Evolutionary conservation across 2,329 filamentous ascomycete genomes (phyloP).

Genomic region (Pseudogymnoascus sp.): DNA sequence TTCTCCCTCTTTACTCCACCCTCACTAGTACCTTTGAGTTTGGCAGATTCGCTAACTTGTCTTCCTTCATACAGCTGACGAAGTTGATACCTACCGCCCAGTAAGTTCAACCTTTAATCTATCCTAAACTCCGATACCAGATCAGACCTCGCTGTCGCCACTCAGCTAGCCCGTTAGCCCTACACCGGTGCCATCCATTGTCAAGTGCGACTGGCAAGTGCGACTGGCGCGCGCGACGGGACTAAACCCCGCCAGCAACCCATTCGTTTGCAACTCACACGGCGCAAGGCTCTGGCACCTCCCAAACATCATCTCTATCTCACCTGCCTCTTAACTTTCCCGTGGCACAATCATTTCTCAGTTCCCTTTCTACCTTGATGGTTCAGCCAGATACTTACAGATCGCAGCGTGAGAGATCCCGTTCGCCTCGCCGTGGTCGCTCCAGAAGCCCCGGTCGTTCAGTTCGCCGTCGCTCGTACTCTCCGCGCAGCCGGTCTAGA

Average conservation of each 20-base stretch:
- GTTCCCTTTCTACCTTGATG: constrained; percentile 19
- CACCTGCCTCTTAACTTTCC: constrained; percentile 13
- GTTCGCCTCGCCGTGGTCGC: constrained; percentile 69
- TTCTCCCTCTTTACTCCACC: background rate
- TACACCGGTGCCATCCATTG: constrained; percentile 11
- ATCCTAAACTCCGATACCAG: constrained; percentile 15
- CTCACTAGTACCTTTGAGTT: background rate
- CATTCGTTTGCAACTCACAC: constrained; percentile 9
- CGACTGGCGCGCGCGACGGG: background rate
- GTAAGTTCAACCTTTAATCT: constrained; percentile 28
- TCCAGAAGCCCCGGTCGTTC: constrained; percentile 73
- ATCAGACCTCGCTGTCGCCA: background rate
- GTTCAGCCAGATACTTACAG: constrained; percentile 28
- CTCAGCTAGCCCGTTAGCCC: constrained; percentile 3
- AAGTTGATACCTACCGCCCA: constrained; percentile 54
- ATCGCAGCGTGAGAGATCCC: constrained; percentile 72
- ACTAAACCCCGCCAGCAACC: background rate
- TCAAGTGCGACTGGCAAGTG: background rate
- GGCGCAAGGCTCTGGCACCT: constrained; percentile 12
- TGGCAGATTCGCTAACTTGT: background rate
- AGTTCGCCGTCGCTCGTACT: constrained; percentile 68
- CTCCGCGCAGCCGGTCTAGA: constrained; percentile 69
- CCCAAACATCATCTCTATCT: constrained; percentile 10
- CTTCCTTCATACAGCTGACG: constrained; percentile 41
- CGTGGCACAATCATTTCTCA: constrained; percentile 10